These are phyloP conservation scores for Trichoderma koningiopsis DNA, from an alignment of 2,329 filamentous ascomycete genomes.

Conservation along the genomic window DNA sequence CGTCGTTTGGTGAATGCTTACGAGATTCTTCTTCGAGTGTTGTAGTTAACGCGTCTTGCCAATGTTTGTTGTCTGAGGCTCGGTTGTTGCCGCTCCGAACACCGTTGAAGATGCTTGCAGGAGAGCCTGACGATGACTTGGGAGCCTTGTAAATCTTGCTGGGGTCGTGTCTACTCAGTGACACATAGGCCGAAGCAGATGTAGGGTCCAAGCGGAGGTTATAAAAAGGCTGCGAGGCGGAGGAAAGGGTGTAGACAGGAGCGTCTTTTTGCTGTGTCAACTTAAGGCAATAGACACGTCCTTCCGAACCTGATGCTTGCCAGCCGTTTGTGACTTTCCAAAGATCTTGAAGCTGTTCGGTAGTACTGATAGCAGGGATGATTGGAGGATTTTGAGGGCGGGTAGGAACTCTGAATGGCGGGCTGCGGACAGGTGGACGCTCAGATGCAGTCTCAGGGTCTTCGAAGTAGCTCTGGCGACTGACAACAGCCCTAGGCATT, in stretches of 20 bases:
- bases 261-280: constrained; percentile 59
- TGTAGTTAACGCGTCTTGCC: constrained; percentile 61
- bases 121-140: constrained; percentile 32
- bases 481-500: constrained; percentile 66
- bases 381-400: constrained; percentile 45
- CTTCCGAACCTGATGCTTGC: constrained; percentile 62
- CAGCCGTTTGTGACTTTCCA: constrained; percentile 73
- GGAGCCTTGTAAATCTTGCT: constrained; percentile 56
- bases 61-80: constrained; percentile 49
- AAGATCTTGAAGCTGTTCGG: constrained; percentile 63
- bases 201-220: constrained; percentile 65
- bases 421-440: constrained; percentile 28
- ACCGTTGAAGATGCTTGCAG: constrained; percentile 38
- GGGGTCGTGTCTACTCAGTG: constrained; percentile 62
- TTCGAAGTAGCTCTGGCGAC: constrained; percentile 60
- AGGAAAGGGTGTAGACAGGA: constrained; percentile 68
- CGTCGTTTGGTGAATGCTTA: constrained; percentile 59
- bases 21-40: constrained; percentile 59
- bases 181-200: constrained; percentile 63
- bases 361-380: constrained; percentile 56
- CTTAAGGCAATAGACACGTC: constrained; percentile 60
- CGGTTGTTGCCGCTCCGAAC: constrained; percentile 35
- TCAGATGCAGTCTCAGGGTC: constrained; percentile 28
- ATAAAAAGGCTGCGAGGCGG: constrained; percentile 64
- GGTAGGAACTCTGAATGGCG: constrained; percentile 35